Conservation (phyloP, 495 filamentous ascomycete species). For the Podospora pseudoanserina region DNA sequence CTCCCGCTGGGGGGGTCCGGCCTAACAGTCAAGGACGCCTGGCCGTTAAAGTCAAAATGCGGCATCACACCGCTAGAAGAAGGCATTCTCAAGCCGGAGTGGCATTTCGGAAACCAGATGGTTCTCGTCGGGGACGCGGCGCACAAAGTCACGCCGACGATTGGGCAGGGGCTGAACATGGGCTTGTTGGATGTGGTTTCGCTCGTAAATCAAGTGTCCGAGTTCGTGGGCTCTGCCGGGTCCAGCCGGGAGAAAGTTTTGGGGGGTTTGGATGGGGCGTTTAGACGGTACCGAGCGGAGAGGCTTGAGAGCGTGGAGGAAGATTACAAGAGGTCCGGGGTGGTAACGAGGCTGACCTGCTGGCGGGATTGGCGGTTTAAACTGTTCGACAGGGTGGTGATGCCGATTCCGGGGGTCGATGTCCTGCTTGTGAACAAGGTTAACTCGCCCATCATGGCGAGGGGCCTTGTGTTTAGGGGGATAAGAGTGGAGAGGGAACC, state of each 20-base stretch:
- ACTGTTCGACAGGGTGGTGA: neutral
- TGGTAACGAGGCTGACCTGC: neutral
- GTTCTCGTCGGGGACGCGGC: conserved; percentile 4
- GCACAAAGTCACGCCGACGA: conserved; percentile 1
- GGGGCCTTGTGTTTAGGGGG: neutral
- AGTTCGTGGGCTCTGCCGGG: neutral
- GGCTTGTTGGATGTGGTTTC: conserved; percentile 1
- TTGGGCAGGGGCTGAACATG: neutral
- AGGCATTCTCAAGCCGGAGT: neutral
- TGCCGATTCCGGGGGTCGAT: neutral
- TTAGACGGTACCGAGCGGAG: neutral
- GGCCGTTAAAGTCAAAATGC: neutral
- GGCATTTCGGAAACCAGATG: neutral
- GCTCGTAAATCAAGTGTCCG: neutral
- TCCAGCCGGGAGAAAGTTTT: neutral
- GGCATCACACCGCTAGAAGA: neutral
- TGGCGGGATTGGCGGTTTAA: neutral
- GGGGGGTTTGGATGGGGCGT: neutral
- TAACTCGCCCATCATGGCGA: neutral
- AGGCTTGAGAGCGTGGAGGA: neutral
- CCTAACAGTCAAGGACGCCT: neutral
- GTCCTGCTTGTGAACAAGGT: neutral
- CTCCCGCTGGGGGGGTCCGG: neutral
- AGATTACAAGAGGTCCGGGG: neutral
- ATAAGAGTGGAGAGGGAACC: neutral